Evolutionary conservation across 2,329 filamentous ascomycete species (phyloP).

Genomic region (Calonectria hawksworthii): DNA sequence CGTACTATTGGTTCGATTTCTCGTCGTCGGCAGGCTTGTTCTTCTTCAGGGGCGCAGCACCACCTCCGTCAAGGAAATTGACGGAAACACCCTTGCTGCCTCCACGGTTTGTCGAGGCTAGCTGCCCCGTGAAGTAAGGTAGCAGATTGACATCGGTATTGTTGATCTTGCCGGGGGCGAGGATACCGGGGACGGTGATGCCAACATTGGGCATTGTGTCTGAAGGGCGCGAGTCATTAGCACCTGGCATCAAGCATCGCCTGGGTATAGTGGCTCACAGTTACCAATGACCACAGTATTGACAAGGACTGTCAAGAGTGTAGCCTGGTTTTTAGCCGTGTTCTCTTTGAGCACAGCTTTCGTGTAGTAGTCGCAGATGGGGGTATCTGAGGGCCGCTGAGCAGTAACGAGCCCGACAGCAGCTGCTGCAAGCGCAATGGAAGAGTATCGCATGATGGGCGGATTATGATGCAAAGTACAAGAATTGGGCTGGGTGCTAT

Average conservation of each 20-base stretch:
- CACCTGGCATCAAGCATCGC: not conserved
- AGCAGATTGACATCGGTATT: slow-evolving; percentile 68
- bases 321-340: slow-evolving; percentile 70
- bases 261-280: slow-evolving; percentile 53
- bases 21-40: slow-evolving; percentile 67
- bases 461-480: not conserved
- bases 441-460: slow-evolving; percentile 43
- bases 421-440: slow-evolving; percentile 37
- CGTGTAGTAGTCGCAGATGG: slow-evolving; percentile 76
- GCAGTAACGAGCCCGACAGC: slow-evolving; percentile 46
- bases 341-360: slow-evolving; percentile 70
- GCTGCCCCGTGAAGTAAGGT: slow-evolving; percentile 70
- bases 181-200: slow-evolving; percentile 69
- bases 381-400: slow-evolving; percentile 62
- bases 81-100: slow-evolving; percentile 59
- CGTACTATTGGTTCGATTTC: slow-evolving; percentile 69
- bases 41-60: slow-evolving; percentile 66
- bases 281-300: slow-evolving; percentile 77
- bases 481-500: not conserved
- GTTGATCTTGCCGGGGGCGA: slow-evolving; percentile 64
- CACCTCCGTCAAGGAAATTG: slow-evolving; percentile 74
- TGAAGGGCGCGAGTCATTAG: slow-evolving; percentile 34
- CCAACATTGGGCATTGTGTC: slow-evolving; percentile 67
- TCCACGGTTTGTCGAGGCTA: slow-evolving; percentile 67
- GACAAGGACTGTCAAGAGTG: slow-evolving; percentile 69